These are phyloP conservation scores for Parastagonospora nodorum DNA, from an alignment of 2,329 filamentous ascomycete species.

Conservation along the genomic window DNA sequence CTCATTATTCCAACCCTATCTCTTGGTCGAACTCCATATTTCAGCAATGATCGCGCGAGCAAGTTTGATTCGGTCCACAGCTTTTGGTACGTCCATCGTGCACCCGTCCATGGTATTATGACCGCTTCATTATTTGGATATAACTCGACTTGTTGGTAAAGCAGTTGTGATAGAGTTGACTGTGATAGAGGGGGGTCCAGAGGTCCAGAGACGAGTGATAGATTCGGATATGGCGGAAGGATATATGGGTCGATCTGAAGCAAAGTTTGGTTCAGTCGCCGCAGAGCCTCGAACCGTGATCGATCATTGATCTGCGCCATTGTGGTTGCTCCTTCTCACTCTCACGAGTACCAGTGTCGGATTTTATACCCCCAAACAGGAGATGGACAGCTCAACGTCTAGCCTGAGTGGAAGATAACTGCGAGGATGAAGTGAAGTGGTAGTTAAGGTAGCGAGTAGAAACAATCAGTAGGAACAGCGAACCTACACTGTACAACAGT, in stretches of 20 bases:
- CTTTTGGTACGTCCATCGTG: constrained; percentile 68
- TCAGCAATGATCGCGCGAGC: constrained; percentile 58
- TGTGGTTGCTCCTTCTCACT: not conserved
- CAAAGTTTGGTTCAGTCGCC: constrained; percentile 44
- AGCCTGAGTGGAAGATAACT: not conserved
- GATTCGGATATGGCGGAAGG: constrained; percentile 45
- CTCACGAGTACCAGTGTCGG: not conserved
- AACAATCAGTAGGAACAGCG: constrained; percentile 15
- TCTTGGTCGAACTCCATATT: constrained; percentile 68
- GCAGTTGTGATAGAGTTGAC: constrained; percentile 72
- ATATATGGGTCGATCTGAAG: constrained; percentile 46
- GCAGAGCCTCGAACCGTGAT: constrained; percentile 33
- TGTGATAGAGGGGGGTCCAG: constrained; percentile 72
- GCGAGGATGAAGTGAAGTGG: constrained; percentile 17
- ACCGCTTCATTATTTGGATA: constrained; percentile 71
- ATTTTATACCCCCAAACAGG: not conserved
- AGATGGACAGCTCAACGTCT: not conserved
- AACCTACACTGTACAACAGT: constrained; percentile 24
- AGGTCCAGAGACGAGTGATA: constrained; percentile 69
- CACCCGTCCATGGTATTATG: constrained; percentile 76
- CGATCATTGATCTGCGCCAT: constrained; percentile 38
- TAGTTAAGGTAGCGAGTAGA: constrained; percentile 16
- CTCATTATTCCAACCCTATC: constrained; percentile 79
- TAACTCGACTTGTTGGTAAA: constrained; percentile 71
- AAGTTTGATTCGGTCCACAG: constrained; percentile 47